Percentiles rank a stretch among this genome's conserved stretches.
Evolutionary conservation across 495 filamentous ascomycete genomes (phyloP).

Genomic region (Pseudevernia furfuracea): DNA sequence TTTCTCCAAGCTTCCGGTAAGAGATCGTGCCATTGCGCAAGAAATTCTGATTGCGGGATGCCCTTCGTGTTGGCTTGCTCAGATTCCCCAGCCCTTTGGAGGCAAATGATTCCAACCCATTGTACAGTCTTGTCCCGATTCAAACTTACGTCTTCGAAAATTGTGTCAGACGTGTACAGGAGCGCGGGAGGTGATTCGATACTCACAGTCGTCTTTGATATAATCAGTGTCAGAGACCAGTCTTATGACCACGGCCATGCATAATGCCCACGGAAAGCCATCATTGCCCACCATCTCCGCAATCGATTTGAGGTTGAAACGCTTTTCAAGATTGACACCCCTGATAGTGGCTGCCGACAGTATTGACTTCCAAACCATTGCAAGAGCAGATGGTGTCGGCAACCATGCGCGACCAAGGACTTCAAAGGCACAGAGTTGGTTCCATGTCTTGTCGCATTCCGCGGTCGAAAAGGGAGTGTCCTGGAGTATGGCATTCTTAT

Average conservation of each 20-base stretch:
- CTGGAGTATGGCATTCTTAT: conserved; percentile 31
- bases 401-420: conserved; percentile 31
- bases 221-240: conserved; percentile 29
- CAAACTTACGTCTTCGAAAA: conserved; percentile 39
- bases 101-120: conserved; percentile 47
- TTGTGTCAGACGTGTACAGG: conserved; percentile 24
- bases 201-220: conserved; percentile 31
- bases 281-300: conserved; percentile 26
- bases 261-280: conserved; percentile 17
- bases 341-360: conserved; percentile 41
- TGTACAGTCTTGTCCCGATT: conserved; percentile 38
- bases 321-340: conserved; percentile 36
- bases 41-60: conserved; percentile 37
- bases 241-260: conserved; percentile 20
- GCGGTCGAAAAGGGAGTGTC: conserved; percentile 41
- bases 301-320: conserved; percentile 17
- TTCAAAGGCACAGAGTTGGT: conserved; percentile 44
- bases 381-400: conserved; percentile 36
- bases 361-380: conserved; percentile 43
- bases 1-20: conserved; percentile 53
- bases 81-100: conserved; percentile 33
- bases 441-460: conserved; percentile 44
- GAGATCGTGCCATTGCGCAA: conserved; percentile 48
- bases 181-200: conserved; percentile 17
- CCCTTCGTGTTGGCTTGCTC: conserved; percentile 32